Percentiles rank a stretch among this genome's conserved stretches.
These are phyloP conservation scores for Fusarium nodosum DNA, from an alignment of 2,329 filamentous ascomycete species.

Conservation along the genomic window DNA sequence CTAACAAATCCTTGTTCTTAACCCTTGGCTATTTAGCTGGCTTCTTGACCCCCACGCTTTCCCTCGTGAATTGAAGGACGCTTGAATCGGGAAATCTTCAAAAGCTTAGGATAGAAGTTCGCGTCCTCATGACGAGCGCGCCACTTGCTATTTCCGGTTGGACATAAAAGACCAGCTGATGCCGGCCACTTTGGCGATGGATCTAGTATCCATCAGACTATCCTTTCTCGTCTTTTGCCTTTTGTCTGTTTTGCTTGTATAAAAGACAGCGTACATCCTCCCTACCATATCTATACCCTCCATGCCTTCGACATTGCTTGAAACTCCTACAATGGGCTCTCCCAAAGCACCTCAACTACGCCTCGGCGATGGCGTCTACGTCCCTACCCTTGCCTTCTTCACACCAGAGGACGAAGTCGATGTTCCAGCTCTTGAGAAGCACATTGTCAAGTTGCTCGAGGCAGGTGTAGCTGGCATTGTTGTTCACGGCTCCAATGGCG, in stretches of 20 bases:
- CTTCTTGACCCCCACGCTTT: constrained; percentile 45
- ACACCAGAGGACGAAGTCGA: constrained; percentile 54
- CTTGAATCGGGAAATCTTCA: constrained; percentile 4
- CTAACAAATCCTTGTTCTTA: constrained; percentile 20
- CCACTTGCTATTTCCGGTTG: constrained; percentile 28
- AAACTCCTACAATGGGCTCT: constrained; percentile 46
- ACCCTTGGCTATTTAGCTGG: neutral
- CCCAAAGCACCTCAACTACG: constrained; percentile 47
- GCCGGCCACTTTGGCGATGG: constrained; percentile 29
- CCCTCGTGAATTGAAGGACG: neutral
- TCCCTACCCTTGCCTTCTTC: constrained; percentile 57
- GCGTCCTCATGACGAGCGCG: constrained; percentile 48
- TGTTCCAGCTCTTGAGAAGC: constrained; percentile 51
- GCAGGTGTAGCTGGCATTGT: constrained; percentile 81
- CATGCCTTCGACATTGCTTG: constrained; percentile 48
- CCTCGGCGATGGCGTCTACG: constrained; percentile 54
- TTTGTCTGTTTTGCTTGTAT: constrained; percentile 23
- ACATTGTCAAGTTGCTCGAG: constrained; percentile 64
- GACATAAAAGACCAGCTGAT: constrained; percentile 49
- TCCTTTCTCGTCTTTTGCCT: constrained; percentile 17
- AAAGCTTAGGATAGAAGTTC: constrained; percentile 20
- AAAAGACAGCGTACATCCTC: constrained; percentile 23
- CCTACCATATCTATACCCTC: constrained; percentile 9
- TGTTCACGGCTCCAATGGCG: constrained; percentile 86
- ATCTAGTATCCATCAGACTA: constrained; percentile 12